Conservation (phyloP, 2,329 filamentous ascomycete species). For the Trichoderma afroharzianum region DNA sequence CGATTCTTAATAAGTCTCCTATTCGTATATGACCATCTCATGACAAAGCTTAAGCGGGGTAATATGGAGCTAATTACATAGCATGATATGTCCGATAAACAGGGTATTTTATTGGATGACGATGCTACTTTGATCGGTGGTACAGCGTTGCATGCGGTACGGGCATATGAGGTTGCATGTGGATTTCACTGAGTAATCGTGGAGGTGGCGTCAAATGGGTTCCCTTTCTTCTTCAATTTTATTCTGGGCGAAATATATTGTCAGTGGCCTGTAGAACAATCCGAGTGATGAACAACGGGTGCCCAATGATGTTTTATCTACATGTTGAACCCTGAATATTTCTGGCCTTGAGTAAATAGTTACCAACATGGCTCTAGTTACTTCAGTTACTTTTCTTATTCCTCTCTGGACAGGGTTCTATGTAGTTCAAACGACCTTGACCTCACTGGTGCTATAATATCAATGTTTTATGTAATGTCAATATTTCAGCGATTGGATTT, state of each 20-base stretch:
- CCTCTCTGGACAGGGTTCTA: not conserved
- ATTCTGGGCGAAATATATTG: not conserved
- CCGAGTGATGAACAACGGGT: not conserved
- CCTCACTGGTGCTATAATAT: not conserved
- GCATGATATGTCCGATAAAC: not conserved
- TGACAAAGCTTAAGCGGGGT: not conserved
- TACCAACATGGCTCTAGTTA: not conserved
- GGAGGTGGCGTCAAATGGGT: not conserved
- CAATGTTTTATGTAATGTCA: not conserved
- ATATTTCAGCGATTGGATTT: not conserved
- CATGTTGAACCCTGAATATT: no score
- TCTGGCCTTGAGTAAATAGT: not conserved
- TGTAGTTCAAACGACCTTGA: not conserved
- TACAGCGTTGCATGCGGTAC: not conserved
- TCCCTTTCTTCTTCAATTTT: not conserved
- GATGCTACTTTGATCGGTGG: not conserved
- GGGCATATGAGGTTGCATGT: not conserved
- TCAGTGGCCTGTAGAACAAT: not conserved
- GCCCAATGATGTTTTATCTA: no score
- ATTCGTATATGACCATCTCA: not conserved
- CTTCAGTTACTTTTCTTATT: not conserved
- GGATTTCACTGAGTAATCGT: not conserved
- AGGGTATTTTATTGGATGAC: not conserved
- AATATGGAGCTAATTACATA: not conserved
- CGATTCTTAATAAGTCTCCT: not conserved